These are phyloP conservation scores for Mycosphaerella arachidis DNA, from an alignment of 2,329 filamentous ascomycete genomes.

Conservation along the genomic window DNA sequence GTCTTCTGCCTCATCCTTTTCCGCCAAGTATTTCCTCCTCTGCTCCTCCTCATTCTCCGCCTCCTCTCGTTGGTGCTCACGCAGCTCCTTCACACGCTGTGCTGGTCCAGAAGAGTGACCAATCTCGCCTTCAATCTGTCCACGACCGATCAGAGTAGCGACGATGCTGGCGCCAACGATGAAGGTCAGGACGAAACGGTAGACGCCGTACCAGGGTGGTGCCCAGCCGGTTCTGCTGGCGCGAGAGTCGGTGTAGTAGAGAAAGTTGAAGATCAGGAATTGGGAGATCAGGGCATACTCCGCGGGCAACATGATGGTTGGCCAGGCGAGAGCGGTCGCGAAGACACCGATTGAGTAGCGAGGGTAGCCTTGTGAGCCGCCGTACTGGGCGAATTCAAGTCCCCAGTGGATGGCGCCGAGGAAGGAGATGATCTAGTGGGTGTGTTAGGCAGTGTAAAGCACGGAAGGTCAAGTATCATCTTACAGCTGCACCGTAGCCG, in stretches of 20 bases:
- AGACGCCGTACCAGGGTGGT: constrained; percentile 79
- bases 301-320: constrained; percentile 75
- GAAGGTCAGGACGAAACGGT: constrained; percentile 88
- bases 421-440: constrained; percentile 75
- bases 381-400: constrained; percentile 71
- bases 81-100: constrained; percentile 48
- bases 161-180: constrained; percentile 81
- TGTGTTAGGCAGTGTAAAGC: not conserved
- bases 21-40: constrained; percentile 27
- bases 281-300: constrained; percentile 83
- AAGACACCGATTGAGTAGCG: constrained; percentile 80
- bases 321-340: constrained; percentile 80
- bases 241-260: constrained; percentile 79
- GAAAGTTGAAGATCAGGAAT: constrained; percentile 75
- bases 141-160: constrained; percentile 73
- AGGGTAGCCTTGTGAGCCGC: constrained; percentile 64
- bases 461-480: constrained; percentile 30
- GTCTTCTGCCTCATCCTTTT: constrained; percentile 29
- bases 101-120: constrained; percentile 41
- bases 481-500: constrained; percentile 79
- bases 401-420: constrained; percentile 93
- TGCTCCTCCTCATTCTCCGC: constrained; percentile 31
- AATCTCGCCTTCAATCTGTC: constrained; percentile 64
- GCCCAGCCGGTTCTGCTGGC: constrained; percentile 72
- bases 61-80: constrained; percentile 32